These are phyloP conservation scores for Prosopis cineraria DNA, from an alignment of 306 rosid species.

Conservation along the genomic window DNA sequence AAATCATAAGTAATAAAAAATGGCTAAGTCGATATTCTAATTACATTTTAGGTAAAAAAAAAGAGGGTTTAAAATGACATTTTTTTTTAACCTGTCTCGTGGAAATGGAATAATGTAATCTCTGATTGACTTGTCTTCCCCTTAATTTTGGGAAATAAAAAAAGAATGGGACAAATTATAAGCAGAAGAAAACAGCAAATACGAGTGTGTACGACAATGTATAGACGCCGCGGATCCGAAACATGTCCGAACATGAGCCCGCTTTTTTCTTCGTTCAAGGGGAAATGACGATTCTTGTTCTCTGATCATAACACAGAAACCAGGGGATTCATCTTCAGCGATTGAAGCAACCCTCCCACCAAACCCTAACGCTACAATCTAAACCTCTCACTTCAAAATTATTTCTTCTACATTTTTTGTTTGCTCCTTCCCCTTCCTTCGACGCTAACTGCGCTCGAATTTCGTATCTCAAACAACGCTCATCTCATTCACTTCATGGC, in stretches of 20 bases:
- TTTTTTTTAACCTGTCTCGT: too few species aligned
- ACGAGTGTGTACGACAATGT: not conserved
- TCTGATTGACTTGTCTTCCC: too few species aligned
- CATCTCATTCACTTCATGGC: slow-evolving; percentile 40
- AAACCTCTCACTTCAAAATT: not conserved
- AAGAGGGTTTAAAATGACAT: too few species aligned
- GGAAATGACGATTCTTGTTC: not conserved
- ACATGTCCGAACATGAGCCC: not conserved
- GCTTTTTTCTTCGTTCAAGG: slow-evolving; percentile 1
- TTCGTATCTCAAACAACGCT: not conserved
- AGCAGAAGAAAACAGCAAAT: not conserved
- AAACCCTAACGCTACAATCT: slow-evolving; percentile 33
- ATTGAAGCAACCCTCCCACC: not conserved
- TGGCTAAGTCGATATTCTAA: too few species aligned
- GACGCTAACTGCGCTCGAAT: not conserved
- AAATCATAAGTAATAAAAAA: too few species aligned
- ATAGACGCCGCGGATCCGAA: not conserved
- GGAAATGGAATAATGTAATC: too few species aligned
- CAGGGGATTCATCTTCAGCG: not conserved
- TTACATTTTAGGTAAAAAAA: too few species aligned
- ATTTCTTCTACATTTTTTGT: not conserved
- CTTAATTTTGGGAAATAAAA: too few species aligned
- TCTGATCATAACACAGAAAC: not conserved
- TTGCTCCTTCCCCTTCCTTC: not conserved
- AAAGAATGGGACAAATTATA: too few species aligned